Evolutionary conservation across 2,329 filamentous ascomycete species (phyloP), one percentile per base, ranked within the genome.

Genomic region (Zymoseptoria pseudotritici): DNA sequence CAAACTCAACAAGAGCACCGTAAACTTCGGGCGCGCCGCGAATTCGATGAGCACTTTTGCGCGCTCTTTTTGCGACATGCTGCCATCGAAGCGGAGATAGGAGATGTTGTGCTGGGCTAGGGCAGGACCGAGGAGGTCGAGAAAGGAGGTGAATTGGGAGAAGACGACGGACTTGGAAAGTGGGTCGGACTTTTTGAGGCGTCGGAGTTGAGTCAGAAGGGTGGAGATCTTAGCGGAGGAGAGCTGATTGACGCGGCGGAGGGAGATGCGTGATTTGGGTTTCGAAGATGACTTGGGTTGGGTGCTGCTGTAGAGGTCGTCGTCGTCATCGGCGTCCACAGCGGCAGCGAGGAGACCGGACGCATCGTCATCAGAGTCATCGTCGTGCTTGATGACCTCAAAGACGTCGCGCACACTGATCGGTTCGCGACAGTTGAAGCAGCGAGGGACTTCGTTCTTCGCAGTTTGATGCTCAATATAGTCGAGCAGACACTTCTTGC

Each of bases 81-180:
- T 86, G 3, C 94, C 94, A 72, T 99, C 94, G 50, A 99, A 87
- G 5, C 94, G 89, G n/a, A 97, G 80, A 70, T 87, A 90, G 0
- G 82, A 80, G 69, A 99, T 89, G 49, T 88, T 86, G 13, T 86
- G 85, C 50, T 85, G 83, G 1, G 78, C 73, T 3, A 99, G 82
- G 0, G 91, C 90, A 0, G 91, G 89, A 65, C 91, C 88, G 64
- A 99, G 95, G 11, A 99, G 84, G 64, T 91, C 87, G 66, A 99
- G 84, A 74, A 97, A 99, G 0, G 92, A 95, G 0, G 94, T 99
- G 74, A 99, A 99, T 74, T 99, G 94, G 59, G 89, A 94, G 76
- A 99, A 99, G 31, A 99, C 87, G 21, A 97, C 92, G 0, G 89
- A 91, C 56, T 72, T 97, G 54, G 87, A 88, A 4, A 75, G 79